Evolutionary conservation across 352 stramenopile species (phyloP), one percentile per base, ranked within the genome.

Genomic region (Phytophthora multivora): DNA sequence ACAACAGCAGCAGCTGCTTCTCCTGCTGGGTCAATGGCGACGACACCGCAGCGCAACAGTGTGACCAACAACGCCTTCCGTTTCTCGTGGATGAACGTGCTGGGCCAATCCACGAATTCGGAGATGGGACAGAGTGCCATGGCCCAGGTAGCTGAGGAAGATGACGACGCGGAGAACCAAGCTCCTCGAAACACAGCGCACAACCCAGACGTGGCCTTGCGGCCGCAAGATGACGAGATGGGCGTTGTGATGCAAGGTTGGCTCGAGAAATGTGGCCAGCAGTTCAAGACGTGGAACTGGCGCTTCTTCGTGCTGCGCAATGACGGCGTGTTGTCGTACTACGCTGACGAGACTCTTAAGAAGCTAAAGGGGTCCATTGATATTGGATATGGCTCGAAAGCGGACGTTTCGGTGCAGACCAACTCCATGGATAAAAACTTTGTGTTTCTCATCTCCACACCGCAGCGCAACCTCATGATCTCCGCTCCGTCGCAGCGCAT

Each of bases 201-300:
- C 66, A 70, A 79, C 31, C 51, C 73, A 0, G 79, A 87, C 25
- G 66, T 83, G 35, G 46, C 47, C 2, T 55, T 85, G 16, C 52
- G 48, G 10, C 51, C 77, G 8, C 63, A 85, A 54, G 77, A 88
- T 48, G 53, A 83, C 25, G 80, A 84, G 48, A 82, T 86, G 68
- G 85, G 76, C 16, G 69, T 95, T 26, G 73, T 94, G 6, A 92
- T 92, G 71, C 79, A 93, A 41, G 88, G 88, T 13, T 96, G 88
- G 88, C 81, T 96, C 33, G 82, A 96, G 47, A 96, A 96, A 60
- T 95, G 88, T 54, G 85, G 88, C 1, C 84, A 93, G 66, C 83
- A 90, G 53, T 92, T 96, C 66, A 95, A 96, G 79, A 94, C 88
- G 46, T 95, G 88, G 88, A 93, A 96, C 60, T 93, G 79, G 85